Base-by-base conservation (phyloP, 2,329 filamentous ascomycete genomes). In the Colletotrichum aenigma region DNA sequence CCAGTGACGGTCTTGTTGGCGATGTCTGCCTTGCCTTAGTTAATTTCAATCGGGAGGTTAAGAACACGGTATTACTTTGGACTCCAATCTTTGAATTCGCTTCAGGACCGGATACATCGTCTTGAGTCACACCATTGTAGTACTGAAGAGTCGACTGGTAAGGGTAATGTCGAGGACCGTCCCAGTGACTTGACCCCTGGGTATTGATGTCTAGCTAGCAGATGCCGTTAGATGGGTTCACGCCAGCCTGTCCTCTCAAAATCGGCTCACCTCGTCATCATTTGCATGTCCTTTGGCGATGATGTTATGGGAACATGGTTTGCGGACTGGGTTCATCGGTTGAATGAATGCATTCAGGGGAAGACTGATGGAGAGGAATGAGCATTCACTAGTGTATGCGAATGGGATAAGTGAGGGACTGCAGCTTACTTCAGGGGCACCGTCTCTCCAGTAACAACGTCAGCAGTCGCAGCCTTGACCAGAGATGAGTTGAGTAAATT, bases 211-310 rank as follows among this genome's bases (percentile, higher is more conserved):
- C 67, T 10, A 74, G 60, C 71, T 74, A 56, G 10, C 10, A 6
- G 3, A 10, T n/a, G 16, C 38, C 8, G 2, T 43, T 43, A n/a
- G 4, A 18, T 10, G 2, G 16, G 2, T 58, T 18, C 4, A 16
- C 21, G 12, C 52, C 52, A 58, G 13, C 16, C 13, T 28, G 15
- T 9, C 0, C 21, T 16, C 28, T 7, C 15, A 28, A 61, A 7
- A 21, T 10, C 3, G 1, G 55, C 66, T 18, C 30, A 79, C 78
- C 62, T 79, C 77, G 38, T 80, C 78, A 66, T 79, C 77, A 60
- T 79, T 79, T 15, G 78, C 76, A 62, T 77, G 68, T 5, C 71
- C 78, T 61, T 79, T 79, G 4, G 75, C 71, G 52, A 79, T 76
- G 10, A 79, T 75, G 7, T 61, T 69, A 38, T 79, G 78, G 4